A percentile compares a stretch with the other conserved stretches of the same genome.
phyloP scores from a whole-genome alignment of 2,329 filamentous ascomycete species.

The Fonsecaea monophora region DNA sequence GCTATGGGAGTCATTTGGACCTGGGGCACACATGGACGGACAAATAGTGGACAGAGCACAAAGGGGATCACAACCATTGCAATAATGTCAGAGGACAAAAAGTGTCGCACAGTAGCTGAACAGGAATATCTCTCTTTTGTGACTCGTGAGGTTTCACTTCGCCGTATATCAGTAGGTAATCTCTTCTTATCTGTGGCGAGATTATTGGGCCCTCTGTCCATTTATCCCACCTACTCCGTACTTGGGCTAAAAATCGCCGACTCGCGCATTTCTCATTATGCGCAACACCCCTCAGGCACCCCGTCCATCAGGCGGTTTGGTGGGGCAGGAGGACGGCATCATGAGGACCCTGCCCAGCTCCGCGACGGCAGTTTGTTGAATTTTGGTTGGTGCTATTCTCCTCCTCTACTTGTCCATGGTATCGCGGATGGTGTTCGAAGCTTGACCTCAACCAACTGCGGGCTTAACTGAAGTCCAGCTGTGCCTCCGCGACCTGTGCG shows the following conservation, averaged over 20 bases:
- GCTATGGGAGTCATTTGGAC: slow-evolving; percentile 18
- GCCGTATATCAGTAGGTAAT: slow-evolving; percentile 6
- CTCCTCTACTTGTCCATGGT: not conserved
- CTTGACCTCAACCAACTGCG: not conserved
- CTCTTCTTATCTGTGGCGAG: not conserved
- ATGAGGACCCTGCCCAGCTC: not conserved
- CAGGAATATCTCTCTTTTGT: not conserved
- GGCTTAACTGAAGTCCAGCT: not conserved
- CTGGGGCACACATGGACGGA: not conserved
- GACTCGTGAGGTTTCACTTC: not conserved
- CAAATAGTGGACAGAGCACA: not conserved
- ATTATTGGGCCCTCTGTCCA: not conserved
- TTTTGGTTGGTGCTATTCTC: not conserved
- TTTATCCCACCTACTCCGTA: not conserved
- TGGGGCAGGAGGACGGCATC: not conserved
- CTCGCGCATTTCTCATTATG: not conserved
- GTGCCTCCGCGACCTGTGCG: not conserved
- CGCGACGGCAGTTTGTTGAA: not conserved
- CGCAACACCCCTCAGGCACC: slow-evolving; percentile 3
- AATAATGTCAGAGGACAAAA: not conserved
- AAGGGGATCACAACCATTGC: not conserved
- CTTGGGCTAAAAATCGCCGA: not conserved
- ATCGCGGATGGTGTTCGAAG: not conserved
- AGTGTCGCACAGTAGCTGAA: not conserved
- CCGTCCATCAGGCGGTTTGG: not conserved